A percentile compares a stretch with the other conserved stretches of the same genome.
Evolutionary conservation across 1,284 basidiomycete genomes (phyloP).

Genomic region (Flammula alnicola): DNA sequence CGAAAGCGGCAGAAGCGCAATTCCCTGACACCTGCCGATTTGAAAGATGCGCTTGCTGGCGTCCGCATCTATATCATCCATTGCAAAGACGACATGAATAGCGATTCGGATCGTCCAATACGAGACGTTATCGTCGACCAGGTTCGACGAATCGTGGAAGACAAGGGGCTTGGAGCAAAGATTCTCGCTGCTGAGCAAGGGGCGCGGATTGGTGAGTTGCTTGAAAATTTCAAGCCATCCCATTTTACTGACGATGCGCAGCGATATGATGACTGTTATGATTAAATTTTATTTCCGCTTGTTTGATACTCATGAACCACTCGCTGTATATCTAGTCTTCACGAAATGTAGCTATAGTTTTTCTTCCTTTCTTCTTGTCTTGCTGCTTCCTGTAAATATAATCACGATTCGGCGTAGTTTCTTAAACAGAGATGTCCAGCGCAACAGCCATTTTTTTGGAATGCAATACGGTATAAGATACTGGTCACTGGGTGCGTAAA

Average conservation of each 20-base stretch:
- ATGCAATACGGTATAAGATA: conserved; percentile 23
- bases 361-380: conserved; percentile 14
- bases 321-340: conserved; percentile 26
- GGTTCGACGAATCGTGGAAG: conserved; percentile 58
- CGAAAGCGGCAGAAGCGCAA: conserved; percentile 54
- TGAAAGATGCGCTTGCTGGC: conserved; percentile 58
- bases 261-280: conserved; percentile 19
- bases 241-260: background rate
- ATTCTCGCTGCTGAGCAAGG: conserved; percentile 73
- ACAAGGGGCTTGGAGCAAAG: conserved; percentile 61
- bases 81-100: conserved; percentile 72
- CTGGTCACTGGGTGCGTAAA: conserved; percentile 20
- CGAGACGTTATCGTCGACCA: conserved; percentile 65
- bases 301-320: conserved; percentile 11
- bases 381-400: no score
- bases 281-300: conserved; percentile 13
- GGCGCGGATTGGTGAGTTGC: conserved; percentile 70
- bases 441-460: background rate
- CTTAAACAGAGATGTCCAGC: conserved; percentile 1
- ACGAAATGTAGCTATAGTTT: conserved; percentile 31
- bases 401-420: no score
- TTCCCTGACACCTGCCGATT: conserved; percentile 40
- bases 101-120: conserved; percentile 48
- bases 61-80: conserved; percentile 76
- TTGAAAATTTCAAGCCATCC: conserved; percentile 2